These are phyloP conservation scores for Huntiella savannae DNA, from an alignment of 2,329 filamentous ascomycete species.

Conservation along the genomic window DNA sequence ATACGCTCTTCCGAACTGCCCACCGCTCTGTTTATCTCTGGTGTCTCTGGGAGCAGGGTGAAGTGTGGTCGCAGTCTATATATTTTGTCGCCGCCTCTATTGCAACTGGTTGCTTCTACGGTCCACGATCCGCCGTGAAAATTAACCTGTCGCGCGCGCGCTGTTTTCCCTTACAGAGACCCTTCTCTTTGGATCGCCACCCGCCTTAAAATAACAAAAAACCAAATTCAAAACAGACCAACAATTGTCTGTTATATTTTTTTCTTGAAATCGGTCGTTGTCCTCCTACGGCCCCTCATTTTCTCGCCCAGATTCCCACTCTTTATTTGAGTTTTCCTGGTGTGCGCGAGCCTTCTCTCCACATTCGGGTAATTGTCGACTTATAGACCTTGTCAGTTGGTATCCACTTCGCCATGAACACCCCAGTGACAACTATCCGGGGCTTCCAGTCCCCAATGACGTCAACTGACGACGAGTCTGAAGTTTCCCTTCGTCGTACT, in stretches of 20 bases:
- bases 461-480: conserved; percentile 40
- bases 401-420: conserved; percentile 14
- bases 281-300: conserved; percentile 2
- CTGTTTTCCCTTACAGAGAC: not conserved
- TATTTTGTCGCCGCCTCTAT: not conserved
- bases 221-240: too few relatives aligned
- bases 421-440: conserved; percentile 29
- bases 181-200: not conserved
- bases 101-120: not conserved
- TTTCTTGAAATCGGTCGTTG: not conserved
- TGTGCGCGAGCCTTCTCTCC: conserved; percentile 8
- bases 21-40: not conserved
- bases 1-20: not conserved
- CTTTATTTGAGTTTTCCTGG: conserved; percentile 10
- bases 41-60: not conserved
- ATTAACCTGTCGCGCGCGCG: not conserved
- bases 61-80: not conserved
- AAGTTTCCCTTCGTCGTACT: conserved; percentile 14
- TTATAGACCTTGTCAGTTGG: conserved; percentile 3
- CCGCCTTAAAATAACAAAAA: too few relatives aligned
- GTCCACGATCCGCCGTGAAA: conserved; percentile 8
- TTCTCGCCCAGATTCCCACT: conserved; percentile 4
- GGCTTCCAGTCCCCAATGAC: conserved; percentile 36
- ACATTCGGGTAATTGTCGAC: conserved; percentile 11
- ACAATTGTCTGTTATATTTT: too few relatives aligned